Evolutionary conservation across 768 basidiomycete species (phyloP).

Genomic region (Inosperma sp.): DNA sequence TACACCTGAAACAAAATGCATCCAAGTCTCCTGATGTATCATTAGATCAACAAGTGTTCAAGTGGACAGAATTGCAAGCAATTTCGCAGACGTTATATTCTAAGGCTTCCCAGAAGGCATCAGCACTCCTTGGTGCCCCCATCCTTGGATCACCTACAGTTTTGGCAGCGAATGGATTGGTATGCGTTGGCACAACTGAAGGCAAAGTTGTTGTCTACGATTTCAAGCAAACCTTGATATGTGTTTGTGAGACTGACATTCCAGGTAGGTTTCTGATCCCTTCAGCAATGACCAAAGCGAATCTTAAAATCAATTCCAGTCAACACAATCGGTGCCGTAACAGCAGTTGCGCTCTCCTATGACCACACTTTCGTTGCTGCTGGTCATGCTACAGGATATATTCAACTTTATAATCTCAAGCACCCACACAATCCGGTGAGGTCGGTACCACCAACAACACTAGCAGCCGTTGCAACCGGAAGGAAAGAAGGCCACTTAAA

Average conservation of each 20-base stretch:
- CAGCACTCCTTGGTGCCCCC: slow-evolving; percentile 55
- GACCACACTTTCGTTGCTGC: slow-evolving; percentile 92
- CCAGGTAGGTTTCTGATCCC: slow-evolving; percentile 43
- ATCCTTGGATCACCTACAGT: slow-evolving; percentile 69
- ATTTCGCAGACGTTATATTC: slow-evolving; percentile 57
- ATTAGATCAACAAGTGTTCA: slow-evolving; percentile 57
- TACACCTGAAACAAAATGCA: slow-evolving; percentile 27
- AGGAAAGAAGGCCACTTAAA: slow-evolving; percentile 81
- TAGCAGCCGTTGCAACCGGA: slow-evolving; percentile 65
- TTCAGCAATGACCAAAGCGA: background rate
- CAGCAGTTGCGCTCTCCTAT: slow-evolving; percentile 85
- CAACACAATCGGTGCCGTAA: slow-evolving; percentile 66
- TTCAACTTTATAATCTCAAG: slow-evolving; percentile 81
- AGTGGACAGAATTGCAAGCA: slow-evolving; percentile 65
- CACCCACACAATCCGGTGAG: slow-evolving; percentile 66
- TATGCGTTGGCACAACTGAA: slow-evolving; percentile 82
- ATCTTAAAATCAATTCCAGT: slow-evolving; percentile 36
- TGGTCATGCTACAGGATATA: slow-evolving; percentile 79
- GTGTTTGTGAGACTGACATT: slow-evolving; percentile 68
- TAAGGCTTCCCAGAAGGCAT: slow-evolving; percentile 51
- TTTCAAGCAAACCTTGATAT: slow-evolving; percentile 80
- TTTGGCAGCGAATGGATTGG: slow-evolving; percentile 77
- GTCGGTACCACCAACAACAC: slow-evolving; percentile 62
- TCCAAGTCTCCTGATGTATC: slow-evolving; percentile 15
- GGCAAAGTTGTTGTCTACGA: slow-evolving; percentile 83